Conservation (phyloP, 106 monocot genomes). For the Dactylorhiza incarnata region DNA sequence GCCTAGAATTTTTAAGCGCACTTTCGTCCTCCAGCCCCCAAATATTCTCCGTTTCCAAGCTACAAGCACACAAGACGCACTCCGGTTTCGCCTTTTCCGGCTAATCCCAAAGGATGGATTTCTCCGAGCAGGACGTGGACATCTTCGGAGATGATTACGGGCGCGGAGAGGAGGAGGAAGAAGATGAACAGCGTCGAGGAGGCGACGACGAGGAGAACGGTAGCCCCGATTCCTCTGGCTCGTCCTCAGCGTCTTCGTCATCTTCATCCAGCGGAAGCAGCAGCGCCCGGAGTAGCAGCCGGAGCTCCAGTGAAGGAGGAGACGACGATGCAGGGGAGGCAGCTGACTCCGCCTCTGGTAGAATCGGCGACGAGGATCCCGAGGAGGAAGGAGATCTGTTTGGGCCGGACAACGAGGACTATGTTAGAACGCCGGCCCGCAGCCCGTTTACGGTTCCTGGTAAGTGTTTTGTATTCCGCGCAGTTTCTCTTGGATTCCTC, state of each 20-base stretch:
- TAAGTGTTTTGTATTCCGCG: conserved; percentile 11
- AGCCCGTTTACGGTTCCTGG: conserved; percentile 67
- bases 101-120: conserved; percentile 39
- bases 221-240: conserved; percentile 45
- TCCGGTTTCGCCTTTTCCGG: too few relatives aligned
- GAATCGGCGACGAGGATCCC: conserved; percentile 21
- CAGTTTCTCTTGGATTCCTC: not conserved
- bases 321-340: conserved; percentile 35
- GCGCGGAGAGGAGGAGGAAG: conserved; percentile 22
- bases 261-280: conserved; percentile 29
- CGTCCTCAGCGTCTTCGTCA: conserved; percentile 52
- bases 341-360: conserved; percentile 12
- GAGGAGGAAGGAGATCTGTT: conserved; percentile 70
- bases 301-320: conserved; percentile 12
- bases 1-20: not conserved
- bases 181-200: conserved; percentile 14
- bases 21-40: not conserved
- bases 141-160: conserved; percentile 54
- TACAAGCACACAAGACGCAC: not conserved
- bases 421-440: conserved; percentile 47
- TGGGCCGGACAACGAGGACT: conserved; percentile 84
- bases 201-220: conserved; percentile 31
- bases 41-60: not conserved
- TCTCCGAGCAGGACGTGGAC: conserved; percentile 63
- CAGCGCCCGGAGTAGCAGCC: conserved; percentile 27